These are phyloP conservation scores for Petrea volubilis DNA, from an alignment of 257 asterid species.

Conservation along the genomic window DNA sequence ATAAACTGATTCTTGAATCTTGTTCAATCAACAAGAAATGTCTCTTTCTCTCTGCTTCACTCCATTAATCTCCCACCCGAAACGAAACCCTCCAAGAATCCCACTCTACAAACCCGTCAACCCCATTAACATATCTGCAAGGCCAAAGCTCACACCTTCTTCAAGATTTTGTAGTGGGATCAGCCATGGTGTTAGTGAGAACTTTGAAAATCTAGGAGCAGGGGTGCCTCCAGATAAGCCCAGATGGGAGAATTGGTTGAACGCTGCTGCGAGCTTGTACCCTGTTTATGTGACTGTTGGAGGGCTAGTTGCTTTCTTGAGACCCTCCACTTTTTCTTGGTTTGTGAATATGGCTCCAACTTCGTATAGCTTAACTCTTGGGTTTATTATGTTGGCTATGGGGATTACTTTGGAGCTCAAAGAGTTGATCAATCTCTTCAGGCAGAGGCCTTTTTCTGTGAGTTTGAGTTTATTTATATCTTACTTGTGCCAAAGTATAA, in stretches of 20 bases:
- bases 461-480: conserved; percentile 49
- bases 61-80: conserved; percentile 31
- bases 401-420: conserved; percentile 85
- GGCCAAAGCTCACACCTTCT: conserved; percentile 20
- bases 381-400: conserved; percentile 86
- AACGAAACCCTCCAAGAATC: conserved; percentile 26
- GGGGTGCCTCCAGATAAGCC: conserved; percentile 42
- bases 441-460: conserved; percentile 62
- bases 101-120: conserved; percentile 34
- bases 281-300: conserved; percentile 87
- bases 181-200: conserved; percentile 21
- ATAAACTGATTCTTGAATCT: not conserved
- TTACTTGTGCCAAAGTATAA: not conserved
- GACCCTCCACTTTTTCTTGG: conserved; percentile 78
- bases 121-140: conserved; percentile 25
- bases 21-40: conserved; percentile 35
- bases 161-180: conserved; percentile 17
- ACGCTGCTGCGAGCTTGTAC: conserved; percentile 72
- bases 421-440: conserved; percentile 64
- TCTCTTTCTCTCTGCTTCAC: conserved; percentile 49
- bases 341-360: conserved; percentile 66
- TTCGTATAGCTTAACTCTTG: conserved; percentile 76
- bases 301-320: conserved; percentile 61
- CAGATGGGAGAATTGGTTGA: conserved; percentile 62
- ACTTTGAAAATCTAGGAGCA: conserved; percentile 25